Conservation (phyloP, 805 yeast genomes). For the Cyberlindnera petersonii region DNA sequence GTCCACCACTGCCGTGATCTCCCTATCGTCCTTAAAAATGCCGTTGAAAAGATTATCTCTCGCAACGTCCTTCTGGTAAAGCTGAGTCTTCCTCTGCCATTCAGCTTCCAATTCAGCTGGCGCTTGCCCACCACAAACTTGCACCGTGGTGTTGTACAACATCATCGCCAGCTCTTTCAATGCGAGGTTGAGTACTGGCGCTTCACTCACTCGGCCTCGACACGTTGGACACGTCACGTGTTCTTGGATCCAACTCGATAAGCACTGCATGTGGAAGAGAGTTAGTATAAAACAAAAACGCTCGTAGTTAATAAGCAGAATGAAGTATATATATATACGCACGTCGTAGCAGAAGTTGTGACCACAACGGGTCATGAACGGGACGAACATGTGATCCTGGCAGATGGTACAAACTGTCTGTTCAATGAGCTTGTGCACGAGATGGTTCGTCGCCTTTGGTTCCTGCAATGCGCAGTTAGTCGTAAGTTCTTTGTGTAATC, state of each 20-base stretch:
- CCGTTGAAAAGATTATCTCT: slow-evolving; percentile 43
- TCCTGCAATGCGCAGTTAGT: slow-evolving; percentile 7
- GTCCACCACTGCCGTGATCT: slow-evolving; percentile 51
- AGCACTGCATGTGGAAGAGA: slow-evolving; percentile 32
- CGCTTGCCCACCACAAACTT: slow-evolving; percentile 1
- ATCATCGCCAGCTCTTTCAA: slow-evolving; percentile 44
- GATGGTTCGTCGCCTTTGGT: slow-evolving; percentile 9
- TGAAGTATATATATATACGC: slow-evolving; percentile 4
- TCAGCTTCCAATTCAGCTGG: slow-evolving; percentile 24
- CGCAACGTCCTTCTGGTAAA: slow-evolving; percentile 39
- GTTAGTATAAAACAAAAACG: slow-evolving; percentile 1
- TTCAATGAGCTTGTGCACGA: slow-evolving; percentile 26
- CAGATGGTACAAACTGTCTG: slow-evolving; percentile 55
- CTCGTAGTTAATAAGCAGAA: background rate
- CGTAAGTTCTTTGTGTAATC: slow-evolving; percentile 5
- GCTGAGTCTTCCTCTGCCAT: slow-evolving; percentile 29
- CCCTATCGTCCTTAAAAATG: slow-evolving; percentile 38
- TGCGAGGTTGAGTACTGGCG: slow-evolving; percentile 52
- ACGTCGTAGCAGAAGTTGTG: slow-evolving; percentile 66
- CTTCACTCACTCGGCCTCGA: slow-evolving; percentile 41
- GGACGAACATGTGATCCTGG: slow-evolving; percentile 63
- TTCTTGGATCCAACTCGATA: slow-evolving; percentile 57
- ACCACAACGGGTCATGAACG: slow-evolving; percentile 63
- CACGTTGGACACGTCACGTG: slow-evolving; percentile 69
- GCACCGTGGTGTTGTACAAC: slow-evolving; percentile 33